These are phyloP conservation scores for Penstemon barbatus DNA, from an alignment of 257 asterid genomes.

Conservation along the genomic window DNA sequence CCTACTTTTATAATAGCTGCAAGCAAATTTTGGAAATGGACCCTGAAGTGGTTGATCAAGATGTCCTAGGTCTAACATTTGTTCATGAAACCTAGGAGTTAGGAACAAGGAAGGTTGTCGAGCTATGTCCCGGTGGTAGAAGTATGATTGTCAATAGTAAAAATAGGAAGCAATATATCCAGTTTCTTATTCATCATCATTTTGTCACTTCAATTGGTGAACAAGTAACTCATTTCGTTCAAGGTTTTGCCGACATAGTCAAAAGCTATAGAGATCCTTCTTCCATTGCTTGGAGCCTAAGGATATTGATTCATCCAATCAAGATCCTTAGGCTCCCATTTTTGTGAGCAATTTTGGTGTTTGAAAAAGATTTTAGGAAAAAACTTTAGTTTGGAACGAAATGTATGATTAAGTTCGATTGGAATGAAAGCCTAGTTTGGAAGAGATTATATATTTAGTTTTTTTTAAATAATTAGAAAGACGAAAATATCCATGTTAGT, in stretches of 20 bases:
- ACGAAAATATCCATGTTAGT: no score
- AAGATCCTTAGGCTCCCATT: no score
- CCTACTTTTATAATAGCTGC: no score
- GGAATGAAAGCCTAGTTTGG: no score
- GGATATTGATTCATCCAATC: no score
- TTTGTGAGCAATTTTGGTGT: no score
- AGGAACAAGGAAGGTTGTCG: conserved; percentile 73
- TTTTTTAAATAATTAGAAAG: no score
- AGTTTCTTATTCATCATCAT: conserved; percentile 67
- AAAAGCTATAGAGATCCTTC: conserved; percentile 31
- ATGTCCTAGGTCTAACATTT: conserved; percentile 84
- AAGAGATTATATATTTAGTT: no score
- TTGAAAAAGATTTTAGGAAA: no score
- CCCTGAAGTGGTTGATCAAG: conserved; percentile 74
- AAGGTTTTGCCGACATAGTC: conserved; percentile 68
- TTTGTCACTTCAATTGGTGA: conserved; percentile 67
- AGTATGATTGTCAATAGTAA: conserved; percentile 64
- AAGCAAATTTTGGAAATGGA: conserved; percentile 45
- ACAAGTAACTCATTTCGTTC: conserved; percentile 63
- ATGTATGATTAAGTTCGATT: no score
- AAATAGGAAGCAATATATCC: conserved; percentile 73
- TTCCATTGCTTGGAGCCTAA: no score
- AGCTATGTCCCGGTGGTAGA: conserved; percentile 71
- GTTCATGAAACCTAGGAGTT: conserved; percentile 76
- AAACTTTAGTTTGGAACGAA: no score